These are phyloP conservation scores for Musa beccarii DNA, from an alignment of 176 grass and related monocot species.

Conservation along the genomic window DNA sequence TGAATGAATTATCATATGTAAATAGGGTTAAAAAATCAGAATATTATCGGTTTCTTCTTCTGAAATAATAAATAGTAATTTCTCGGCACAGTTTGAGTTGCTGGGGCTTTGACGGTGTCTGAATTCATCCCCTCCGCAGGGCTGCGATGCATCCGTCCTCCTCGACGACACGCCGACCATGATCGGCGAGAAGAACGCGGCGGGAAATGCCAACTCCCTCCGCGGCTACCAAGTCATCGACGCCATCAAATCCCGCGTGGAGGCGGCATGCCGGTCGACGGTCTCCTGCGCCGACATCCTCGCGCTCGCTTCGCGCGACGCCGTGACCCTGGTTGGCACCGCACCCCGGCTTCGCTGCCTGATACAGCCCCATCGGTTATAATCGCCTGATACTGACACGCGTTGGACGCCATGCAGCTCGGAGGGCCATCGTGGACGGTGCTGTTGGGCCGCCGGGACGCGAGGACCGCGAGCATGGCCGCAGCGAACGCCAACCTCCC, in stretches of 20 bases:
- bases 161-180: constrained; percentile 63
- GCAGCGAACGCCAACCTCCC: constrained; percentile 64
- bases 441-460: constrained; percentile 43
- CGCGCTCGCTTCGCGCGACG: constrained; percentile 4
- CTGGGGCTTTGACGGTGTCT: too few relatives aligned
- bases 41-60: too few relatives aligned
- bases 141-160: constrained; percentile 82
- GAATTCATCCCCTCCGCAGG: constrained; percentile 22
- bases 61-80: too few relatives aligned
- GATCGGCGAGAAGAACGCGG: constrained; percentile 72
- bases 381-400: background rate
- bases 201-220: constrained; percentile 62
- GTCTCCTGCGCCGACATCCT: constrained; percentile 24
- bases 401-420: constrained; percentile 27
- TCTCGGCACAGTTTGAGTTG: too few relatives aligned
- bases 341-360: background rate
- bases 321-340: background rate
- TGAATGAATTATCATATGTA: too few relatives aligned
- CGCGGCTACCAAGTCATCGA: constrained; percentile 80
- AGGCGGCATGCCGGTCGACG: constrained; percentile 38
- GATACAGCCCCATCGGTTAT: background rate
- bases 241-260: constrained; percentile 62
- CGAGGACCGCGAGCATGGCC: constrained; percentile 39
- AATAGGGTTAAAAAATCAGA: too few relatives aligned
- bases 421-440: constrained; percentile 65